These are phyloP conservation scores for Theileria orientalis DNA, from an alignment of 169 alveolate species.

Conservation along the genomic window DNA sequence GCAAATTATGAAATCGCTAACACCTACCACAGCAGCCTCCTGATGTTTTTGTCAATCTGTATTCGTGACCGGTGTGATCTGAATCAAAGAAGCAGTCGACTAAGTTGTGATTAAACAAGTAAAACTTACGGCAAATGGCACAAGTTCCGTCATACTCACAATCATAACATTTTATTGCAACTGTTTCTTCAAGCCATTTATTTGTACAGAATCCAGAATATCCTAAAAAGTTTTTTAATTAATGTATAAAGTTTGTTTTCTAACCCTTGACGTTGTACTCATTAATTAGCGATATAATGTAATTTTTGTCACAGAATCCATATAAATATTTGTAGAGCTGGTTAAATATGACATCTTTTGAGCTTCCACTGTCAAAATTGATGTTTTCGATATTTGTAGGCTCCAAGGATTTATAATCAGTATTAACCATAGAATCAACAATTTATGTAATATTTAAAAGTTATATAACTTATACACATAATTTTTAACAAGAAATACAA, in stretches of 20 bases:
- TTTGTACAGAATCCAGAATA: constrained; percentile 53
- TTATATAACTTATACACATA: no score
- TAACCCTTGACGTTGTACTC: not conserved
- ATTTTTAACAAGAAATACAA: no score
- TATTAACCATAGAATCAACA: no score
- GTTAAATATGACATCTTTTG: constrained; percentile 26
- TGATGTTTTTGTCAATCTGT: constrained; percentile 38
- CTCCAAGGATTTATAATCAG: not conserved
- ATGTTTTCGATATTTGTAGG: not conserved
- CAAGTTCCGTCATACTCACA: constrained; percentile 64
- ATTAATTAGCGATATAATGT: constrained; percentile 13
- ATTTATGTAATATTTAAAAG: no score
- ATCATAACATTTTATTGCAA: constrained; percentile 62
- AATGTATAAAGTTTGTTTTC: not conserved
- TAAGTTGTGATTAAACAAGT: not conserved
- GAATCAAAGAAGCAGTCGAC: constrained; percentile 59
- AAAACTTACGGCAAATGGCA: constrained; percentile 54
- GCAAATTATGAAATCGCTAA: not conserved
- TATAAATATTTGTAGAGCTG: constrained; percentile 49
- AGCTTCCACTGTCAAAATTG: not conserved
- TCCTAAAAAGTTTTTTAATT: not conserved
- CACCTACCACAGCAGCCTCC: constrained; percentile 62
- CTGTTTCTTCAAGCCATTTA: constrained; percentile 63
- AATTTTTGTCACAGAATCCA: constrained; percentile 18
- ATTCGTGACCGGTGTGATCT: constrained; percentile 54